Percentiles rank a stretch among this genome's conserved stretches.
Evolutionary conservation across 192 early-diverging fungal genomes (phyloP).

Genomic region (Backusella morwellensis): DNA sequence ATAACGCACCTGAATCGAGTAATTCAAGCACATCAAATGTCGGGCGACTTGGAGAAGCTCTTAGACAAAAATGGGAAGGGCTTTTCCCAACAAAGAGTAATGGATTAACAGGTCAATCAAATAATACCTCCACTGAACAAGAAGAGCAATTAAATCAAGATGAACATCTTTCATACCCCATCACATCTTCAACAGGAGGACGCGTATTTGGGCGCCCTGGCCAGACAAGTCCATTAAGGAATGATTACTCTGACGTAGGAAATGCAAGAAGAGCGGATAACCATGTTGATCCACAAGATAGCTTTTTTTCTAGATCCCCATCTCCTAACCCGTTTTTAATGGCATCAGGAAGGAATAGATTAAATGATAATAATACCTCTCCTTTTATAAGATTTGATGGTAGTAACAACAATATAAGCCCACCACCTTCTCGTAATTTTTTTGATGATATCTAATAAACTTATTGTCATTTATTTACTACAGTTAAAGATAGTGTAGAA

Average conservation of each 20-base stretch:
- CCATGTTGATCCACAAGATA: not conserved
- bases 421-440: constrained; percentile 1
- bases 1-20: not conserved
- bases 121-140: not conserved
- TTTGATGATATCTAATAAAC: constrained; percentile 9
- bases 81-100: not conserved
- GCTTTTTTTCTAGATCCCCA: constrained; percentile 2
- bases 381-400: constrained; percentile 21
- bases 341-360: not conserved
- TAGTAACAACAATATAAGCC: not conserved
- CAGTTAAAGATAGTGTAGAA: too few relatives aligned
- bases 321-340: constrained; percentile 18
- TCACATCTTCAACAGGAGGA: not conserved
- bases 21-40: not conserved
- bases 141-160: not conserved
- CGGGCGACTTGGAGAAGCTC: not conserved
- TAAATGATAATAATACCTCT: not conserved
- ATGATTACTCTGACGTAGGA: not conserved
- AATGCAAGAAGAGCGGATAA: not conserved
- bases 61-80: not conserved
- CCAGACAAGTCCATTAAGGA: not conserved
- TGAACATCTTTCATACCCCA: not conserved
- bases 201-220: not conserved
- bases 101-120: not conserved
- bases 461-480: not conserved